Conservation (phyloP, 2,329 filamentous ascomycete species). For the Fusarium sp. region DNA sequence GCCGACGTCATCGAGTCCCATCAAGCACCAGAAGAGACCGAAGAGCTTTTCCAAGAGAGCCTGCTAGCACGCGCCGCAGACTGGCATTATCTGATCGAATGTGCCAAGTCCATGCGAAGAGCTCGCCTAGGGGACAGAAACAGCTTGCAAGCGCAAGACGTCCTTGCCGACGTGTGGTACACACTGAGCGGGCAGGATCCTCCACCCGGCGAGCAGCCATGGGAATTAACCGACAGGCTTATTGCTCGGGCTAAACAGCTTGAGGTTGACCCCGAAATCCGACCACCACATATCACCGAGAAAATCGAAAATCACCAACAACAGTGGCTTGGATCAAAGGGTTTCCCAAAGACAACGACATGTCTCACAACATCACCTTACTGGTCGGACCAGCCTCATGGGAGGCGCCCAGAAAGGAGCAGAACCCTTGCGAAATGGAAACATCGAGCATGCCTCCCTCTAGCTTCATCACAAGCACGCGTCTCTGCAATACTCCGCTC, state of each 20-base stretch:
- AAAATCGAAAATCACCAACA: conserved; percentile 1
- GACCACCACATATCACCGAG: conserved; percentile 14
- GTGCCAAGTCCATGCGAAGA: conserved; percentile 45
- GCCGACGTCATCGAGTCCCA: conserved; percentile 43
- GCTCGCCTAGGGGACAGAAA: conserved; percentile 9
- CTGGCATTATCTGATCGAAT: conserved; percentile 48
- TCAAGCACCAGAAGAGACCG: conserved; percentile 42
- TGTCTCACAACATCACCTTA: conserved; percentile 41
- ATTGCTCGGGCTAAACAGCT: conserved; percentile 45
- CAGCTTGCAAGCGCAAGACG: conserved; percentile 46
- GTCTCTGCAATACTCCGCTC: background rate
- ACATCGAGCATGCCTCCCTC: background rate
- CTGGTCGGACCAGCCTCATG: conserved; percentile 39
- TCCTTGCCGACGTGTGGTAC: conserved; percentile 46
- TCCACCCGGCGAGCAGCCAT: conserved; percentile 31
- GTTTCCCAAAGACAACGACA: conserved; percentile 12
- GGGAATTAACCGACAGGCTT: conserved; percentile 50
- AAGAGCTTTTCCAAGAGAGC: conserved; percentile 44
- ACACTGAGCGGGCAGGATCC: conserved; percentile 27
- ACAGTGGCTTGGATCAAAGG: conserved; percentile 5
- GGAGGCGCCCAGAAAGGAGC: conserved; percentile 19
- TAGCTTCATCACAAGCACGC: conserved; percentile 1
- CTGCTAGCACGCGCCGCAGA: conserved; percentile 47
- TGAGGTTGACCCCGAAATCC: conserved; percentile 35
- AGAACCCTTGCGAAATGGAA: conserved; percentile 13